Evolutionary conservation across 768 basidiomycete genomes (phyloP), one percentile per base, ranked within the genome.

Genomic region (Sarcodon sp.): DNA sequence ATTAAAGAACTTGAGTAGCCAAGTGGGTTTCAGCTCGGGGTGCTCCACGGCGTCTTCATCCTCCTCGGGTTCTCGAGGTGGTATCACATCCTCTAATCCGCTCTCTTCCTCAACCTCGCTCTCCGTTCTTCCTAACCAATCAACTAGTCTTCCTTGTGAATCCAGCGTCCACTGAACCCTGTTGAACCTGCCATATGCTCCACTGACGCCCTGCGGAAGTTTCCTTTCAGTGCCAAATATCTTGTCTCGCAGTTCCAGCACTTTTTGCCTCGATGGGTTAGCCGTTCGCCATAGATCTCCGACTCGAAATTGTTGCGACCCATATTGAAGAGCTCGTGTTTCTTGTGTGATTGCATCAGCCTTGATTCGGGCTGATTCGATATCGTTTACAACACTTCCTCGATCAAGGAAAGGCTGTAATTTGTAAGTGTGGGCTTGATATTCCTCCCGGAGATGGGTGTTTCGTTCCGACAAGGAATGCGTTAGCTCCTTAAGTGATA

Each of bases 1-100:
- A 43, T 79, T 85, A 61, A 88, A 83, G 63, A 87, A 76, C 56
- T 72, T 68, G 55, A 88, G 64, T 47, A 87, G 59, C 86, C 86
- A 87, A 70, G 85, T 79, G 35, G 84, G 83, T 47, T 76, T 77
- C 59, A 83, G 77, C 16, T 64, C 66, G 33, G 71, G 71, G 61
- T 78, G 71, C 57, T 71, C 70, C 43, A 79, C 75, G 36, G 73
- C 75, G 49, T 75, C 75, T 48, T 62, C 61, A 52, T 75, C 78
- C 45, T 76, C 73, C 18, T 57, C 64, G 33, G 64, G 63, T 4
- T 61, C 65, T 35, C 66, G 43, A 46, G 54, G 64, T 33, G 63
- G 65, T 13, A 38, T 18, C 37, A 38, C 12, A 18, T 38, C 37
- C 5, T 18, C 37, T 38, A 38, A 38, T 13, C 13, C 37, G 12